These are phyloP conservation scores for Tripterygium wilfordii DNA, from an alignment of 177 flowering plant species.

Conservation along the genomic window DNA sequence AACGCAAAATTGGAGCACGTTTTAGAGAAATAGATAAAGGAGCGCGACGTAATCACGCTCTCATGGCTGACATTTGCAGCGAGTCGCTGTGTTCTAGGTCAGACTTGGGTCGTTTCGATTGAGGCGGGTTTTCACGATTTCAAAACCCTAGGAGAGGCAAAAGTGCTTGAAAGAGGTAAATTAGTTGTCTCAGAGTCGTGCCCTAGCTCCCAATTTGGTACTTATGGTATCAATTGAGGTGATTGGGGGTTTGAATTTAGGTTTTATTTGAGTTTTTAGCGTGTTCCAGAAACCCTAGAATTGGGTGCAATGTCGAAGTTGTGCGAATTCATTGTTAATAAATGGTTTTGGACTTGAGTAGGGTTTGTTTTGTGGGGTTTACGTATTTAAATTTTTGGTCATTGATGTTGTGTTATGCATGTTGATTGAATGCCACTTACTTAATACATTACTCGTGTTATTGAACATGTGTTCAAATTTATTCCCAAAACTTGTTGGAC, in stretches of 20 bases:
- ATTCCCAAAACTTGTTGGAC: background rate
- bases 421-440: conserved; percentile 10
- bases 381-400: conserved; percentile 1
- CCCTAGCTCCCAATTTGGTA: conserved; percentile 25
- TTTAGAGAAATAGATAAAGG: too few relatives aligned
- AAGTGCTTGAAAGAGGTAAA: background rate
- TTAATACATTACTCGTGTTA: background rate
- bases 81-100: conserved; percentile 14
- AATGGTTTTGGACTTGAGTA: background rate
- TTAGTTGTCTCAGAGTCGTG: conserved; percentile 3
- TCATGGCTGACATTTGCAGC: conserved; percentile 22
- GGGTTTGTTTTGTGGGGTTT: conserved; percentile 12
- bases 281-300: conserved; percentile 27
- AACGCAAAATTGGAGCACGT: too few relatives aligned
- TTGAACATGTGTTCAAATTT: conserved; percentile 2
- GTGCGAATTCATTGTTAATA: too few relatives aligned
- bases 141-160: conserved; percentile 31
- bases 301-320: conserved; percentile 8
- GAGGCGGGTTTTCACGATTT: background rate
- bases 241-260: conserved; percentile 14
- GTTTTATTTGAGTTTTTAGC: background rate
- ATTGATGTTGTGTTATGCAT: conserved; percentile 6
- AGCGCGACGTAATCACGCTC: too few relatives aligned
- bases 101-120: conserved; percentile 7
- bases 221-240: background rate